Evolutionary conservation across 805 yeast genomes (phyloP).

Genomic region (Ogataea methylovora): DNA sequence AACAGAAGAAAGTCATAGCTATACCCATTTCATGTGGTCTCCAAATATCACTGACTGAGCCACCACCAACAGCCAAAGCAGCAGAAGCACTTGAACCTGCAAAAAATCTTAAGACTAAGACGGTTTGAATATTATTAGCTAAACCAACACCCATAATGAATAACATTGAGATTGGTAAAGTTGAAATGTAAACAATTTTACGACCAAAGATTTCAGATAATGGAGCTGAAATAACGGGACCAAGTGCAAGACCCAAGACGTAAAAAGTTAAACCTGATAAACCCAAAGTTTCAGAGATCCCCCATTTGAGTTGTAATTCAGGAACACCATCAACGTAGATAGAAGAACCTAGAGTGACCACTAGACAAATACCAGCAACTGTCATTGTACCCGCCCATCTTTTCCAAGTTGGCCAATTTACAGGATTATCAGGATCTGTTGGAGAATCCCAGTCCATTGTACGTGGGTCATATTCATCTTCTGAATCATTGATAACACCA

Average conservation of each 20-base stretch:
- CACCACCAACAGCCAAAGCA: conserved; percentile 79
- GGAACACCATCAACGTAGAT: conserved; percentile 60
- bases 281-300: conserved; percentile 52
- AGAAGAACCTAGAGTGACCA: conserved; percentile 70
- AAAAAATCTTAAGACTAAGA: conserved; percentile 65
- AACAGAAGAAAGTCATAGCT: conserved; percentile 73
- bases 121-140: conserved; percentile 49
- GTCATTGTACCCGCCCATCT: conserved; percentile 62
- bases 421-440: conserved; percentile 56
- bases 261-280: conserved; percentile 66
- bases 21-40: conserved; percentile 54
- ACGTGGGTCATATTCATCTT: conserved; percentile 28
- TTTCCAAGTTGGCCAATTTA: conserved; percentile 57
- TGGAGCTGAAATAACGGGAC: conserved; percentile 69
- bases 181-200: conserved; percentile 47
- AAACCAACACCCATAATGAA: conserved; percentile 71
- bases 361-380: conserved; percentile 57
- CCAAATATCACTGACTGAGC: conserved; percentile 77
- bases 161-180: conserved; percentile 61
- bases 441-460: conserved; percentile 54
- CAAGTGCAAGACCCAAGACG: conserved; percentile 61
- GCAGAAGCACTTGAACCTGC: conserved; percentile 75
- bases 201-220: conserved; percentile 65
- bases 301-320: conserved; percentile 39
- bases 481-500: conserved; percentile 18